Base-by-base conservation (phyloP, 2,329 filamentous ascomycete species). In the Aspergillus sclerotialis region DNA sequence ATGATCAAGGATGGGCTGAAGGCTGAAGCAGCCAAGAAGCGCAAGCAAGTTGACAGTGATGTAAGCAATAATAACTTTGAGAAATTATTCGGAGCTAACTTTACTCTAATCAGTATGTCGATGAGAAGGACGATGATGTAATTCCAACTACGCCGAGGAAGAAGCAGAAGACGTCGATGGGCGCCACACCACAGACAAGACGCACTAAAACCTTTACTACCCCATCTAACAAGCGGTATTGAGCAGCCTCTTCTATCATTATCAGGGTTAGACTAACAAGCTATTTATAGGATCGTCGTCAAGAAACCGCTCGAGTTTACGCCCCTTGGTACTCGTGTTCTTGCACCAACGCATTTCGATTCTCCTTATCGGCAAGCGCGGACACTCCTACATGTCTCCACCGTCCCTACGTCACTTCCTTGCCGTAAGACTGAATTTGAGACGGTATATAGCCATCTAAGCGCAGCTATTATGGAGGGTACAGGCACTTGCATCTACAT, bases 401-500 rank as follows among this genome's bases (percentile, higher is more conserved):
- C 92, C 0, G 89, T 98, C 3, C 92, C 92, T 1, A 74, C 82
- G 9, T 86, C 85, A 28, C 73, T 98, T 5, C 92, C 92, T 7
- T 96, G 92, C 55, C 82, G 92, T 41, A 90, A 95, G 55, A 78
- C 78, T 21, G 93, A 98, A 56, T 98, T 98, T 60, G 78, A 81
- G 7, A 79, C 85, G 2, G 92, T 98, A 5, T 95, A 96, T 55
- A 85, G 85, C 4, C 87, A 96, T 58, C 79, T 98, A 21, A 89
- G 94, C 55, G 84, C 87, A 6, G 92, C 93, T 33, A 98, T 98
- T 53, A 83, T 83, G 10, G 90, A 94, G 46, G 92, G 90, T 12
- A 85, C 84, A 2, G 93, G 93, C 10, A 85, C 90, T 18, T 98
- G 93, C 60, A 96, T 98, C 55, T 98, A 98, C 64, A 98, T 98